These are phyloP conservation scores for Arthrocladium fulminans DNA, from an alignment of 2,329 filamentous ascomycete species.

Conservation along the genomic window DNA sequence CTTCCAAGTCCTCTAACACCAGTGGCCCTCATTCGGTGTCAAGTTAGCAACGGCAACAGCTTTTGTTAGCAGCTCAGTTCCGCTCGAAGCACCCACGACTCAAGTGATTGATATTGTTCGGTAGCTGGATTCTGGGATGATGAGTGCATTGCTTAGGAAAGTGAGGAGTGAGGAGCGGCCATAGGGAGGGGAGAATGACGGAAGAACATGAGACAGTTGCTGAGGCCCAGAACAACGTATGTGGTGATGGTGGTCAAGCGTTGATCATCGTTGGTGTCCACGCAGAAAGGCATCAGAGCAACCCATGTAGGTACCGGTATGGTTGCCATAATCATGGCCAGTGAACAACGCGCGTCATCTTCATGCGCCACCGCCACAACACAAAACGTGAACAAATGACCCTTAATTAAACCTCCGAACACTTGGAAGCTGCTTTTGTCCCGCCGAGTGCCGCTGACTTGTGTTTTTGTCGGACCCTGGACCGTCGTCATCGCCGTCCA, in stretches of 20 bases:
- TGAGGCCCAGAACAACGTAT: too few relatives aligned
- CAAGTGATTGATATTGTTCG: slow-evolving; percentile 28
- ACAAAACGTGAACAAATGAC: background rate
- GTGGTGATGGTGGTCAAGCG: too few relatives aligned
- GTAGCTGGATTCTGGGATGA: slow-evolving; percentile 24
- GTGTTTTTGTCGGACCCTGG: background rate
- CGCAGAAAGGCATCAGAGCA: too few relatives aligned
- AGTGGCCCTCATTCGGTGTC: background rate
- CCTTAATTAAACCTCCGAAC: background rate
- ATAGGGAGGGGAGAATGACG: too few relatives aligned
- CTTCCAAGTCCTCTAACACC: background rate
- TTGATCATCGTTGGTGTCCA: too few relatives aligned
- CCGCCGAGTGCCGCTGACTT: slow-evolving; percentile 1
- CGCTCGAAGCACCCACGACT: slow-evolving; percentile 20
- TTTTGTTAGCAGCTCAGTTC: slow-evolving; percentile 6
- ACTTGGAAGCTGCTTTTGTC: background rate
- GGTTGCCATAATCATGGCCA: too few relatives aligned
- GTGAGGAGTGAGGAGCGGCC: background rate
- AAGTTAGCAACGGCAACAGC: background rate
- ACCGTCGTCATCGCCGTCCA: background rate
- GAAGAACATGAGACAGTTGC: too few relatives aligned
- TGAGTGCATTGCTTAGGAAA: slow-evolving; percentile 14
- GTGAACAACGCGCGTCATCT: background rate
- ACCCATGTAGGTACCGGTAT: too few relatives aligned
- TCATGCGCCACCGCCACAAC: background rate